phyloP scores from a whole-genome alignment of 148 eudicot genomes.

The Dianthus caryophyllus region DNA sequence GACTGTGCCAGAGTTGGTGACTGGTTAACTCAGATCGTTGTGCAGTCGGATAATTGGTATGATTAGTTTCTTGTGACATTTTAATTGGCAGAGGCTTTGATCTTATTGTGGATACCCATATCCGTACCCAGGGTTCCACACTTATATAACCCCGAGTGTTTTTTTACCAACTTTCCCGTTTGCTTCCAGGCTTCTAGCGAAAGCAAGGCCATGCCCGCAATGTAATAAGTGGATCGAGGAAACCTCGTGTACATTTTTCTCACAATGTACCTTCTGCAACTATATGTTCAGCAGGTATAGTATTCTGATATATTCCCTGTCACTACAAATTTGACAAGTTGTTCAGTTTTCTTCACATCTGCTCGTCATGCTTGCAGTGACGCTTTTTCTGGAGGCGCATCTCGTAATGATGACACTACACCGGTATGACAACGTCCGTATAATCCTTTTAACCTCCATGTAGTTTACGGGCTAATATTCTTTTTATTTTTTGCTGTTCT shows the following conservation, averaged over 20 bases:
- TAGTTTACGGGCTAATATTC: background rate
- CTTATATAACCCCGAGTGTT: too few relatives aligned
- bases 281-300: conserved; percentile 52
- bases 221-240: conserved; percentile 41
- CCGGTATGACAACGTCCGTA: background rate
- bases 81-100: too few relatives aligned
- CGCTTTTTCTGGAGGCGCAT: background rate
- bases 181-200: conserved; percentile 43
- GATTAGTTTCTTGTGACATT: background rate
- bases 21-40: conserved; percentile 46
- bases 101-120: too few relatives aligned
- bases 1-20: conserved; percentile 51
- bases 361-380: conserved; percentile 6
- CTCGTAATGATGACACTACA: background rate
- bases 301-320: background rate
- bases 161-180: too few relatives aligned
- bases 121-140: too few relatives aligned
- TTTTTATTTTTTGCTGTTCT: background rate
- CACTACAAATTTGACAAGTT: background rate
- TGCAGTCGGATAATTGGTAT: conserved; percentile 64
- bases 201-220: conserved; percentile 54
- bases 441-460: background rate
- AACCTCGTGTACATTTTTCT: conserved; percentile 32
- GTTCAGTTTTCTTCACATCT: background rate
- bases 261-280: conserved; percentile 40